These are phyloP conservation scores for Fusarium agapanthi DNA, from an alignment of 2,329 filamentous ascomycete species.

Conservation along the genomic window DNA sequence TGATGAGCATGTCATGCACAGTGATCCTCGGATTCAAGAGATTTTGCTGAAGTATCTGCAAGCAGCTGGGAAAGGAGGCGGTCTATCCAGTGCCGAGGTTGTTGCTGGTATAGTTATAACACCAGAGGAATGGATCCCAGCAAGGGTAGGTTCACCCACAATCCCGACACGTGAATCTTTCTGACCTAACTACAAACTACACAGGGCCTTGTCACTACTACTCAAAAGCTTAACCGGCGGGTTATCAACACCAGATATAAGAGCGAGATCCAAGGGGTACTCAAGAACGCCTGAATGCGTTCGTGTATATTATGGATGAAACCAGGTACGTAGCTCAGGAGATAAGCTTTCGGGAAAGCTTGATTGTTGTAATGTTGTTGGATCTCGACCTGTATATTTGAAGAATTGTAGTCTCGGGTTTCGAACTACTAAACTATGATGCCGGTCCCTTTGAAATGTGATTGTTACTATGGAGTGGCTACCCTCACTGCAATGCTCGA, in stretches of 20 bases:
- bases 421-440: background rate
- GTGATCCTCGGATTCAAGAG: conserved; percentile 69
- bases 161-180: fast-evolving
- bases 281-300: background rate
- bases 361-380: background rate
- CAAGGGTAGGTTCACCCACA: conserved; percentile 68
- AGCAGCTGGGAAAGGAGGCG: conserved; percentile 68
- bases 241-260: conserved; percentile 57
- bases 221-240: conserved; percentile 66
- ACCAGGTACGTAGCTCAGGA: background rate
- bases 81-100: conserved; percentile 75
- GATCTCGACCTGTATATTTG: background rate
- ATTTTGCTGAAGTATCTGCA: conserved; percentile 73
- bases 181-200: too few species aligned
- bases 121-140: conserved; percentile 87
- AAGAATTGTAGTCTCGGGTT: background rate
- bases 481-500: too few species aligned
- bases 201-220: conserved; percentile 66
- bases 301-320: background rate
- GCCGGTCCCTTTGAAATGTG: background rate
- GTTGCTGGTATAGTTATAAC: conserved; percentile 78
- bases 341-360: background rate
- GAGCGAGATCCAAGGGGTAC: conserved; percentile 52
- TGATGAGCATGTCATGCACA: conserved; percentile 71
- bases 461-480: too few species aligned